A percentile compares a stretch with the other conserved stretches of the same genome.
These are phyloP conservation scores for Colletotrichum chrysophilum DNA, from an alignment of 2,329 filamentous ascomycete species.

Conservation along the genomic window DNA sequence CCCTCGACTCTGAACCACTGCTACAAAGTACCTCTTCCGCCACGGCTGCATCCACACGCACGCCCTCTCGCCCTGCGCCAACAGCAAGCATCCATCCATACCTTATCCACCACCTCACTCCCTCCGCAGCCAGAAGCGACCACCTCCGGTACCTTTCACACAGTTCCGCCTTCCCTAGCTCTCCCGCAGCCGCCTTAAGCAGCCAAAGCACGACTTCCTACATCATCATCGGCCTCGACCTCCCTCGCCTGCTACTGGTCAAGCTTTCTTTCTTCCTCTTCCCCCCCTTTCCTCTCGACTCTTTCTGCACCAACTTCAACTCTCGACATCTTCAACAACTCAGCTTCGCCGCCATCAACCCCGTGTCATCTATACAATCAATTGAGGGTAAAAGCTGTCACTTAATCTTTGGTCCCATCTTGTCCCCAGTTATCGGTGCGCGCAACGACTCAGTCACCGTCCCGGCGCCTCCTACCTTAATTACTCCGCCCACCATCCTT, in stretches of 20 bases:
- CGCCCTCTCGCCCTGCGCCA: background rate
- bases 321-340: background rate
- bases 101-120: background rate
- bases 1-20: constrained; percentile 5
- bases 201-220: background rate
- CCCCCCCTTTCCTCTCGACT: background rate
- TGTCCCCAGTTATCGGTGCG: constrained; percentile 16
- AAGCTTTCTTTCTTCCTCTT: background rate
- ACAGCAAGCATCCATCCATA: background rate
- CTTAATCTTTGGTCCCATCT: constrained; percentile 19
- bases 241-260: background rate
- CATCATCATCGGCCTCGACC: constrained; percentile 18
- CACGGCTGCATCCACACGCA: constrained; percentile 3
- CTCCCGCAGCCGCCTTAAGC: background rate
- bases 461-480: background rate
- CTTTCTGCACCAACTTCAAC: background rate
- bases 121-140: constrained; percentile 13
- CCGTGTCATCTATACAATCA: constrained; percentile 16
- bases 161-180: background rate
- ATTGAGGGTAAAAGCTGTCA: constrained; percentile 9
- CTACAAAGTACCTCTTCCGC: background rate
- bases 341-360: background rate
- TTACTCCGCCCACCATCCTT: constrained; percentile 2
- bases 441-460: constrained; percentile 18
- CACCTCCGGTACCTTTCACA: background rate